phyloP scores from a whole-genome alignment of 208 protist species.

The Leishmania major region DNA sequence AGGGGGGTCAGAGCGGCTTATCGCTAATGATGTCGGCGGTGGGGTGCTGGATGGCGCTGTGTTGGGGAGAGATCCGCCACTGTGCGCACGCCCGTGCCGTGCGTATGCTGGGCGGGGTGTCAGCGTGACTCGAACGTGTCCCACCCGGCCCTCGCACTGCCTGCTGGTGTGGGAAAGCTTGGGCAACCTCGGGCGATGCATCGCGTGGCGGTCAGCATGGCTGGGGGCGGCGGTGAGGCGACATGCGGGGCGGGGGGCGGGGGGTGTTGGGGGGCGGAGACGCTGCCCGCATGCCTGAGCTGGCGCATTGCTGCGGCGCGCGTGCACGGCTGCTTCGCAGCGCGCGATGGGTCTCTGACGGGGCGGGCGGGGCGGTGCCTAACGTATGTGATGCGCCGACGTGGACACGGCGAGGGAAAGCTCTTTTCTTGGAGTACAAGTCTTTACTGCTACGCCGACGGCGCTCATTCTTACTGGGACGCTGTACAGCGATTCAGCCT shows the following conservation, averaged over 20 bases:
- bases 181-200: neutral
- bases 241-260: neutral
- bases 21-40: neutral
- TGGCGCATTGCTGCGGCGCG: neutral
- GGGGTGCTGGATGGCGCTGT: neutral
- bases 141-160: neutral
- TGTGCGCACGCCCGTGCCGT: neutral
- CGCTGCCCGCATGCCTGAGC: neutral
- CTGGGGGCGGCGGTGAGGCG: neutral
- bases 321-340: neutral
- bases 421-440: neutral
- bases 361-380: neutral
- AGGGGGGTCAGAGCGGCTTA: neutral
- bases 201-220: neutral
- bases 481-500: neutral
- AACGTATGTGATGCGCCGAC: neutral
- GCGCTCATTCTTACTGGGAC: neutral
- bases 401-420: neutral
- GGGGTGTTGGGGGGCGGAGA: neutral
- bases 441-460: neutral
- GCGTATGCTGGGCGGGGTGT: neutral
- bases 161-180: neutral
- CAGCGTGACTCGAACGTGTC: neutral
- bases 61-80: neutral
- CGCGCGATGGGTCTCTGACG: neutral